These are phyloP conservation scores for Suillus lakei DNA, from an alignment of 768 basidiomycete genomes.

Conservation along the genomic window DNA sequence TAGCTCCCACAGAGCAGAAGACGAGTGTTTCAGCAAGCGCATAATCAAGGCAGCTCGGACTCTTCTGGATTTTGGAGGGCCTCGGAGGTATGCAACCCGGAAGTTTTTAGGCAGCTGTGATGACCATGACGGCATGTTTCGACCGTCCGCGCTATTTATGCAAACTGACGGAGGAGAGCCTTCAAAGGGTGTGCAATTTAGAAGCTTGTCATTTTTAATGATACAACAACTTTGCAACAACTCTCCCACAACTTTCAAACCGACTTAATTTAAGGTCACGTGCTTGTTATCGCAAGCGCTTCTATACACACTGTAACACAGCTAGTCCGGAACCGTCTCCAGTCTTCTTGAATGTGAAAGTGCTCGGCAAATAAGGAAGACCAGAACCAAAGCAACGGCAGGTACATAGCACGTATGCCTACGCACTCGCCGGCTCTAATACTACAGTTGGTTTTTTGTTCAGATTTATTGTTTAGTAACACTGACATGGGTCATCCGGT, in stretches of 20 bases:
- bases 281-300: no score
- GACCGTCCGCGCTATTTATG: not conserved
- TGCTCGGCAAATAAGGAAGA: no score
- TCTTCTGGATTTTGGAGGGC: no score
- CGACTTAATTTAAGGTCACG: no score
- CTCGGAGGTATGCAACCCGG: not conserved
- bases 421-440: not conserved
- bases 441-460: not conserved
- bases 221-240: no score
- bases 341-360: no score
- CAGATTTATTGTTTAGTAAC: not conserved
- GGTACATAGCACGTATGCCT: not conserved
- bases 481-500: not conserved
- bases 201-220: no score
- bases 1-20: not conserved
- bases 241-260: no score
- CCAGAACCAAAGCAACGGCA: not conserved
- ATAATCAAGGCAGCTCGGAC: no score
- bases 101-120: not conserved
- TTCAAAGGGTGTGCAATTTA: no score
- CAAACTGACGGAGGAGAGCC: no score
- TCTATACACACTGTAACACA: no score
- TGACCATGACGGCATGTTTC: not conserved
- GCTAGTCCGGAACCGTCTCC: not conserved
- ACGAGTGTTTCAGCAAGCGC: not conserved